Evolutionary conservation across 2,329 filamentous ascomycete genomes (phyloP).

Genomic region (Neopestalotiopsis sp.): DNA sequence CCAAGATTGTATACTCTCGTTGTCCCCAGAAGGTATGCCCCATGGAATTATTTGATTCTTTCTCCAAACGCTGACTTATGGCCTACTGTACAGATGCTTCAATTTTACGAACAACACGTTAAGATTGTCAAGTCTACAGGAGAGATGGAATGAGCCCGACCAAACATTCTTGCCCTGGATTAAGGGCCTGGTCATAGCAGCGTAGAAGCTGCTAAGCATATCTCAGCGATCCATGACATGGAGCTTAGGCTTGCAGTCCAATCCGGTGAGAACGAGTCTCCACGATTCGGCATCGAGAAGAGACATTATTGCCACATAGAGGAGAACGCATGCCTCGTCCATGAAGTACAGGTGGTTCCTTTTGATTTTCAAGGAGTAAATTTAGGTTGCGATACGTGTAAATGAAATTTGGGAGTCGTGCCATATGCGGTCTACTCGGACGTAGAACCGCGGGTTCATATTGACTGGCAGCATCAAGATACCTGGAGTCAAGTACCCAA

Average conservation of each 20-base stretch:
- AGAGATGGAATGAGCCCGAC: neutral
- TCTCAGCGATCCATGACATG: neutral
- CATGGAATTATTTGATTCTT: neutral
- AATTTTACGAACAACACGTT: slow-evolving; percentile 64
- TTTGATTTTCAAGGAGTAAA: neutral
- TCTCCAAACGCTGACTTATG: slow-evolving; percentile 10
- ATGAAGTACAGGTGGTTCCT: neutral
- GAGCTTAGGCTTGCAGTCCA: neutral
- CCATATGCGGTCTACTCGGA: neutral
- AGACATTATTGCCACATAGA: neutral
- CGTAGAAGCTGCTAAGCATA: neutral
- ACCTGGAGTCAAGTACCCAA: neutral
- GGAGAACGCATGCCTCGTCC: neutral
- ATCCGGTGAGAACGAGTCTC: neutral
- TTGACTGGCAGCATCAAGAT: neutral
- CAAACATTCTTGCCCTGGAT: neutral
- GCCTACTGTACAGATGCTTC: slow-evolving; percentile 53
- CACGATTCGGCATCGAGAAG: neutral
- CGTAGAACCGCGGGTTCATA: neutral
- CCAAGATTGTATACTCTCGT: slow-evolving; percentile 71
- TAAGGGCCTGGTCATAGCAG: neutral
- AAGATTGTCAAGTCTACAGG: slow-evolving; percentile 50
- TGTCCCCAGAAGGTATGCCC: slow-evolving; percentile 76
- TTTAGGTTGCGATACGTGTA: neutral
- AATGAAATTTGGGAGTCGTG: neutral